These are phyloP conservation scores for Amniculicola lignicola DNA, from an alignment of 495 filamentous ascomycete species.

Conservation along the genomic window DNA sequence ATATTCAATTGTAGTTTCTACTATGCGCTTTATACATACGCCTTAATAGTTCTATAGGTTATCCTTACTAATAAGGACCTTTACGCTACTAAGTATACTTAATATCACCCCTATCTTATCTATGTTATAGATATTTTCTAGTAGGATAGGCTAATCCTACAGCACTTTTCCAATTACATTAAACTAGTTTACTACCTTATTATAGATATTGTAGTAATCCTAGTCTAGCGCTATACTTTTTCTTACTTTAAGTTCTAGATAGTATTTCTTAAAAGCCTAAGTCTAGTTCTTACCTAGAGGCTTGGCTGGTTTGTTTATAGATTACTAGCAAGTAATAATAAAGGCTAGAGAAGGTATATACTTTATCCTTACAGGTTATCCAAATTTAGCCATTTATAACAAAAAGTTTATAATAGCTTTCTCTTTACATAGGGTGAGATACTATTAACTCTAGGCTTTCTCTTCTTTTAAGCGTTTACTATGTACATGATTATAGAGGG, in stretches of 20 bases:
- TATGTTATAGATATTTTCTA: slow-evolving; percentile 6
- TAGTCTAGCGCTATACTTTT: not conserved
- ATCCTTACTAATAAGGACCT: slow-evolving; percentile 7
- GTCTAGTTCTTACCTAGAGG: not conserved
- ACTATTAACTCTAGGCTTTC: no score
- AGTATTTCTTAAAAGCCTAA: not conserved
- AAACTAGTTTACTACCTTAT: slow-evolving; percentile 9
- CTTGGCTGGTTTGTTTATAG: not conserved
- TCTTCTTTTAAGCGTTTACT: no score
- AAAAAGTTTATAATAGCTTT: not conserved
- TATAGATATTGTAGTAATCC: slow-evolving; percentile 1
- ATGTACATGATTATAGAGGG: no score
- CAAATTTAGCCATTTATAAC: not conserved
- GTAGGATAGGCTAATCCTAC: slow-evolving; percentile 8
- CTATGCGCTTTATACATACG: slow-evolving; percentile 1
- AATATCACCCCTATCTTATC: slow-evolving; percentile 8
- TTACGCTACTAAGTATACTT: slow-evolving; percentile 5
- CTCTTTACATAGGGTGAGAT: not conserved
- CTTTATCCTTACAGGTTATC: not conserved
- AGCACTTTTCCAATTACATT: slow-evolving; percentile 10
- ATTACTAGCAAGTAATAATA: not conserved
- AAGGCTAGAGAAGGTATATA: not conserved
- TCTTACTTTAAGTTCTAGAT: not conserved
- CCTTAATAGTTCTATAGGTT: not conserved
- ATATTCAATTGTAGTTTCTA: slow-evolving; percentile 4